Evolutionary conservation across 352 stramenopile genomes (phyloP).

Genomic region (Phytophthora kernoviae): DNA sequence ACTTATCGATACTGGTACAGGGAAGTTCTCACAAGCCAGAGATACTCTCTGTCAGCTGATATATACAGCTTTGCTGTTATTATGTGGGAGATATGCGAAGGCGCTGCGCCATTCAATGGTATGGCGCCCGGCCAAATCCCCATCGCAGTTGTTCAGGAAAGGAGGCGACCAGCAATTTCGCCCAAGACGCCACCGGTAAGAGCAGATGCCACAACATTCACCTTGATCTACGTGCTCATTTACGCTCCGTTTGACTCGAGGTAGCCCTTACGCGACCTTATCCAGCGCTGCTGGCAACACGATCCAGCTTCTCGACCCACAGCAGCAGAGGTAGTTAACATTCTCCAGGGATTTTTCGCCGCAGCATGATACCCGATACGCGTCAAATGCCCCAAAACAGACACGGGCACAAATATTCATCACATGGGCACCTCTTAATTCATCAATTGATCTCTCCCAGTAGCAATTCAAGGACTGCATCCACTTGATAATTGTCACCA

Average conservation of each 20-base stretch:
- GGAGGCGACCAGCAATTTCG: slow-evolving; percentile 62
- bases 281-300: slow-evolving; percentile 71
- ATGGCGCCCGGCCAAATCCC: slow-evolving; percentile 57
- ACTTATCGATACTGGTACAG: slow-evolving; percentile 23
- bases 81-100: slow-evolving; percentile 84
- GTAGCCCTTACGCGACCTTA: slow-evolving; percentile 66
- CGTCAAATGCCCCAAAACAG: no score
- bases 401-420: no score
- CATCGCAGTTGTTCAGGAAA: slow-evolving; percentile 71
- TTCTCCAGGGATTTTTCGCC: slow-evolving; percentile 58
- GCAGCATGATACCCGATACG: slow-evolving; percentile 4
- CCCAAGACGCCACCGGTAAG: slow-evolving; percentile 60
- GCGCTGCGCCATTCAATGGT: slow-evolving; percentile 61
- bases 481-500: no score
- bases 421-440: slow-evolving; percentile 4
- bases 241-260: not conserved
- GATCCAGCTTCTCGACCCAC: slow-evolving; percentile 52
- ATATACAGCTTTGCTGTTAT: slow-evolving; percentile 86
- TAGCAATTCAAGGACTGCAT: no score
- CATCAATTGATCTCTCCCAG: not conserved
- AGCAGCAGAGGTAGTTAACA: slow-evolving; percentile 44
- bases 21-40: slow-evolving; percentile 67
- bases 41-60: slow-evolving; percentile 73
- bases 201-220: not conserved
- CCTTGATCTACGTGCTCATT: not conserved